A percentile compares a stretch with the other conserved stretches of the same genome.
Evolutionary conservation across 1,284 basidiomycete species (phyloP).

Genomic region (Rhodotorula glutinis): DNA sequence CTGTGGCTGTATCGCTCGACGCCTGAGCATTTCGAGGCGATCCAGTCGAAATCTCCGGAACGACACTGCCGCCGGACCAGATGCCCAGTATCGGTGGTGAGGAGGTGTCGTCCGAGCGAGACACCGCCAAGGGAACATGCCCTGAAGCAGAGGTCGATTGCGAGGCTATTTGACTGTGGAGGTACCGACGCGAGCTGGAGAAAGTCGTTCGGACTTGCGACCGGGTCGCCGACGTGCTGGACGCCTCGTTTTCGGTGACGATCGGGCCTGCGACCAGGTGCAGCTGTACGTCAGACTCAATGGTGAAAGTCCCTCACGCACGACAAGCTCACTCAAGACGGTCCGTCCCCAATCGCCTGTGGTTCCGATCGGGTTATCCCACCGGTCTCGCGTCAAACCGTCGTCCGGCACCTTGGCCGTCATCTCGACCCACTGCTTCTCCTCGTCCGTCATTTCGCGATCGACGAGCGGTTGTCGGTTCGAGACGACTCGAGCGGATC

Average conservation of each 20-base stretch:
- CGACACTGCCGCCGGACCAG: too few species aligned
- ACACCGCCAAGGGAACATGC: too few species aligned
- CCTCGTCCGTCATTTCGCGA: constrained; percentile 1
- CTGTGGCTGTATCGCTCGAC: not conserved
- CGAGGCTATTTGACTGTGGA: too few species aligned
- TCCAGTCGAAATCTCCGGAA: too few species aligned
- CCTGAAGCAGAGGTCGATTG: too few species aligned
- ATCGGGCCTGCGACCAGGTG: constrained; percentile 7
- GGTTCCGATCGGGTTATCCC: constrained; percentile 7
- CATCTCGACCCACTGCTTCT: constrained; percentile 8
- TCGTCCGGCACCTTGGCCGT: constrained; percentile 6
- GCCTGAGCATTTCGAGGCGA: not conserved
- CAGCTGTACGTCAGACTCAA: too few species aligned
- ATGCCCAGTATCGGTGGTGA: too few species aligned
- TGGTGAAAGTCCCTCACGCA: not conserved
- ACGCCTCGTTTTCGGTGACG: constrained; percentile 14
- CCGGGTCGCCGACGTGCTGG: not conserved
- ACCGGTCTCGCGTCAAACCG: constrained; percentile 10
- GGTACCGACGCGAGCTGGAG: not conserved
- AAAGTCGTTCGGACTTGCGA: not conserved
- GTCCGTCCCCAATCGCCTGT: constrained; percentile 3
- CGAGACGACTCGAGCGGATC: not conserved
- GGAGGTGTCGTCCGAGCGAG: too few species aligned
- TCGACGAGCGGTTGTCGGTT: not conserved
- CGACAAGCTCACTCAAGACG: constrained; percentile 5